A percentile compares a stretch with the other conserved stretches of the same genome.
phyloP scores from a whole-genome alignment of 2,329 filamentous ascomycete genomes.

The Cladosporium phlei region DNA sequence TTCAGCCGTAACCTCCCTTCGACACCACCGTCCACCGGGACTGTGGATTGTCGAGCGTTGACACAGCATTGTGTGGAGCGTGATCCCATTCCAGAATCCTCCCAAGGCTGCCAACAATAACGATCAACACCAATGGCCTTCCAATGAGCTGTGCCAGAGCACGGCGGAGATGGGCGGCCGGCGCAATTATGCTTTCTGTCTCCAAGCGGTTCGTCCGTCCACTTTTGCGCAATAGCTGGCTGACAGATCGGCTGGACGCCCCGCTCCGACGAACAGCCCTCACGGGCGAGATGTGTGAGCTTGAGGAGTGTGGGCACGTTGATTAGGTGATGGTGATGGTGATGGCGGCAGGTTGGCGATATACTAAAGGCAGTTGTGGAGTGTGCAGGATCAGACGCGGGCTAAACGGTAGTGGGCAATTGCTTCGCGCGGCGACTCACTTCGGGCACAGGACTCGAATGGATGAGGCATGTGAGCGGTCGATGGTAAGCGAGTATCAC shows the following conservation, averaged over 20 bases:
- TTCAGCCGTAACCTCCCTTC: neutral
- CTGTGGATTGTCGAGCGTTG: neutral
- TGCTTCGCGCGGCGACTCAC: too few relatives aligned
- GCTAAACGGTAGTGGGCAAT: neutral
- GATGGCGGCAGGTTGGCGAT: neutral
- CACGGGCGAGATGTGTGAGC: neutral
- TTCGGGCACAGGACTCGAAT: too few relatives aligned
- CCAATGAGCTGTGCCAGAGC: conserved; percentile 5
- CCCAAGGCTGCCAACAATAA: conserved; percentile 2
- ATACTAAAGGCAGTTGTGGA: conserved; percentile 6
- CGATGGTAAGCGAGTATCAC: neutral
- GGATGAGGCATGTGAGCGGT: too few relatives aligned
- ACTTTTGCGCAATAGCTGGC: conserved; percentile 11
- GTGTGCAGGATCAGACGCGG: neutral
- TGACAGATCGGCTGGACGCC: conserved; percentile 7
- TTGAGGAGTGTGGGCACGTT: neutral
- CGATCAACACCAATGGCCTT: conserved; percentile 9
- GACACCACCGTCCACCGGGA: conserved; percentile 5
- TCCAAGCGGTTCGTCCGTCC: too few relatives aligned
- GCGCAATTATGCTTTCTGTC: too few relatives aligned
- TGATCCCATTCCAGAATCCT: neutral
- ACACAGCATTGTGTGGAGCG: neutral
- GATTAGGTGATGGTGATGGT: conserved; percentile 1
- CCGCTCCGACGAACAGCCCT: conserved; percentile 5
- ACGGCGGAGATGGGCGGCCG: too few relatives aligned